Evolutionary conservation across 768 basidiomycete species (phyloP), one percentile per base, ranked within the genome.

Genomic region (Lactarius sanguifluus): DNA sequence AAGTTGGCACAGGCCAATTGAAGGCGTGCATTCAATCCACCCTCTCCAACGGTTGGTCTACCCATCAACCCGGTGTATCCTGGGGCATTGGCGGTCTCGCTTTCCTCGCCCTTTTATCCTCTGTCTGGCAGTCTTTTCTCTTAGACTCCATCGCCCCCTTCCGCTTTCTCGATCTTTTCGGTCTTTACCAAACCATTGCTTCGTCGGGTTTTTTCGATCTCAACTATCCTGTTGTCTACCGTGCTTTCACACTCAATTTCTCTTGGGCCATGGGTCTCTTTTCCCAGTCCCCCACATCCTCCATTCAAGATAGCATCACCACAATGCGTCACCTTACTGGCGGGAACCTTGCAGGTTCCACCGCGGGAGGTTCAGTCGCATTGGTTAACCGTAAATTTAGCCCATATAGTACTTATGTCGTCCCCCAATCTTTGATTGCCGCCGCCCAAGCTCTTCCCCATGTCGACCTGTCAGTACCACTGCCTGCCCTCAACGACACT

Each of bases 21-120:
- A 92, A 89, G 61, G 93, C 94, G 0, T 99, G 96, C 72, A 83
- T 99, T 9, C 94, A 96, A 76, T 86, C 94, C 20, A 96, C 94
- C 2, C 80, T 98, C 13, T 89, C 92, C 20, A 99, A 99, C 74
- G 96, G 96, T 12, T 88, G 88, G 84, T 91, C 94, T 1, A 83
- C 87, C 1, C 86, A 85, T 66, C 91, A 92, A 74, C 74, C 79
- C 13, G 85, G 85, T 16, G 95, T 94, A 15, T 83, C 87, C 71
- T 96, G 92, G 91, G 79, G 84, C 1, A 89, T 90, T 9, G 91
- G 85, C 28, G 86, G 81, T 23, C 76, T 92, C 38, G 79, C 85
- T 43, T 73, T 94, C 28, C 79, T 88, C 12, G 87, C 90, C 1
- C 77, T 89, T 54, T 71, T 77, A 57, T 82, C 84, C 41, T 79